A percentile compares a stretch with the other conserved stretches of the same genome.
Conservation (phyloP, 2,329 filamentous ascomycete genomes). For the Cercospora sesami region DNA sequence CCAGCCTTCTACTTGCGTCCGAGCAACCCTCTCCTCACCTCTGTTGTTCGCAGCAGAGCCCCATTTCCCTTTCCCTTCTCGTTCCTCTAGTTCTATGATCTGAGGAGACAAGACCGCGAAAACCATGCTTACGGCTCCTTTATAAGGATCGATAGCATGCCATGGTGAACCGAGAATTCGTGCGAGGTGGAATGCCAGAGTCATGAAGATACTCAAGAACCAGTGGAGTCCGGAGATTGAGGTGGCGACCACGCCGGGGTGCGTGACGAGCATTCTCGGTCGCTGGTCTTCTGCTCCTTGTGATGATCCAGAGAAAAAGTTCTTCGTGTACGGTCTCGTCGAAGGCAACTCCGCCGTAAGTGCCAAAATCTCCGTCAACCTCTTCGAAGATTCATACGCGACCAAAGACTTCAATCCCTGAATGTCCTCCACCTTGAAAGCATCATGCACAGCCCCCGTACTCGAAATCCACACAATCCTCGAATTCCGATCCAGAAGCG, state of each 20-base stretch:
- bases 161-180: slow-evolving; percentile 83
- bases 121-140: slow-evolving; percentile 71
- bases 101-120: slow-evolving; percentile 72
- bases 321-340: slow-evolving; percentile 56
- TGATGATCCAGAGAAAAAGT: slow-evolving; percentile 53
- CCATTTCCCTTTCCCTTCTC: slow-evolving; percentile 72
- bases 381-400: slow-evolving; percentile 85
- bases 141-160: slow-evolving; percentile 77
- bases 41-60: slow-evolving; percentile 67
- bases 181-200: slow-evolving; percentile 65
- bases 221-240: slow-evolving; percentile 73
- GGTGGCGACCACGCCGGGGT: slow-evolving; percentile 85
- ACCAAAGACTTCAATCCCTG: slow-evolving; percentile 65
- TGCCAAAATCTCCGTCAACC: slow-evolving; percentile 79
- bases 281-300: slow-evolving; percentile 30
- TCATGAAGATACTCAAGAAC: slow-evolving; percentile 70
- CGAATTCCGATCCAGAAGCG: slow-evolving; percentile 61
- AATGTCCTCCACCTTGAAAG: slow-evolving; percentile 68
- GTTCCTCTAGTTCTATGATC: slow-evolving; percentile 57
- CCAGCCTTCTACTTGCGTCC: slow-evolving; percentile 86
- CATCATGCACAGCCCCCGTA: slow-evolving; percentile 64
- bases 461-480: slow-evolving; percentile 87
- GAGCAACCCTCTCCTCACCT: slow-evolving; percentile 60
- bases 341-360: slow-evolving; percentile 70
- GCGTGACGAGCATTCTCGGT: slow-evolving; percentile 74